These are phyloP conservation scores for Chalciporus sp. DNA, from an alignment of 1,284 basidiomycete species.

Conservation along the genomic window DNA sequence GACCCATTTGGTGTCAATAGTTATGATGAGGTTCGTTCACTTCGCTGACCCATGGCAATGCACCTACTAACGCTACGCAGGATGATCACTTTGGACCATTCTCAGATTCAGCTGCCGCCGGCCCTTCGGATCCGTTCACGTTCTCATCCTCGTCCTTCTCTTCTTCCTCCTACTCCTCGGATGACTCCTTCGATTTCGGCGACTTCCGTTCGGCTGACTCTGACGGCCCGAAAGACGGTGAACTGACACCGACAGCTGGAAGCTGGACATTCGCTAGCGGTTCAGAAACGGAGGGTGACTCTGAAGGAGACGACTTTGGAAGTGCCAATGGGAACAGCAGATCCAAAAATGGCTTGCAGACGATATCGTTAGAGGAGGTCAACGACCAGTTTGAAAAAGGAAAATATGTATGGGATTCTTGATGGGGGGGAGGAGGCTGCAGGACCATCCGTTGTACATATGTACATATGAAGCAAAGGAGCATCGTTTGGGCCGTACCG, in stretches of 20 bases:
- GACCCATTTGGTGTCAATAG: slow-evolving; percentile 54
- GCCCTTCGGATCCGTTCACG: slow-evolving; percentile 59
- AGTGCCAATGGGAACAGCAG: slow-evolving; percentile 10
- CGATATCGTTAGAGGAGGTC: slow-evolving; percentile 32
- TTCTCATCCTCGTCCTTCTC: slow-evolving; percentile 53
- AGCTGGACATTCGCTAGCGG: slow-evolving; percentile 66
- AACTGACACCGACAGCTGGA: slow-evolving; percentile 62
- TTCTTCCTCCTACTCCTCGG: slow-evolving; percentile 61
- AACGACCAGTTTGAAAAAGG: slow-evolving; percentile 25
- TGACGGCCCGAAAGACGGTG: slow-evolving; percentile 44
- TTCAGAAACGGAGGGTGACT: slow-evolving; percentile 37
- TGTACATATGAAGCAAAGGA: not conserved
- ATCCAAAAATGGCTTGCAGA: slow-evolving; percentile 23
- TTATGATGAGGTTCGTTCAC: slow-evolving; percentile 51
- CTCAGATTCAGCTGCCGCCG: slow-evolving; percentile 57
- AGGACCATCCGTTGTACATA: not conserved
- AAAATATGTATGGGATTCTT: slow-evolving; percentile 22
- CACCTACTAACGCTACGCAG: slow-evolving; percentile 31
- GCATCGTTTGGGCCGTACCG: not conserved
- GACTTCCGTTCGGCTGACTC: slow-evolving; percentile 66
- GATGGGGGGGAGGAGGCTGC: not conserved
- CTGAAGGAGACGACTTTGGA: slow-evolving; percentile 37
- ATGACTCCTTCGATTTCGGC: slow-evolving; percentile 73
- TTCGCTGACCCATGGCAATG: slow-evolving; percentile 1
- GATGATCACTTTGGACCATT: slow-evolving; percentile 75